phyloP scores from a whole-genome alignment of 805 yeast genomes.

The Saturnispora hagleri region DNA sequence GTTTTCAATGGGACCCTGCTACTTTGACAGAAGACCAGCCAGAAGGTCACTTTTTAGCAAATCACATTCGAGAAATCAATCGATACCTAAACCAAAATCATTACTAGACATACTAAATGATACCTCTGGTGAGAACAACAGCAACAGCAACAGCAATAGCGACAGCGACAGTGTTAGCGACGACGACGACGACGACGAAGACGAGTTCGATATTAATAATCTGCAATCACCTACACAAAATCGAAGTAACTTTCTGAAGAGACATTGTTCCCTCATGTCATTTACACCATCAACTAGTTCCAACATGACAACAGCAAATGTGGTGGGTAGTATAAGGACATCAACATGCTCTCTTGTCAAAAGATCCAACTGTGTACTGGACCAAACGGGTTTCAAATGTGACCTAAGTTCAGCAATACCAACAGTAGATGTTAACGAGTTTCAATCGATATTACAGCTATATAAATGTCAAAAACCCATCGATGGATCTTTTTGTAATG shows the following conservation, averaged over 20 bases:
- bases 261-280: slow-evolving; percentile 2
- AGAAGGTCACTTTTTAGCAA: background rate
- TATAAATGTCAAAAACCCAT: slow-evolving; percentile 27
- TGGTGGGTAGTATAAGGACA: background rate
- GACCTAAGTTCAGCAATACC: slow-evolving; percentile 37
- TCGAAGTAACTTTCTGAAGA: background rate
- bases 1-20: background rate
- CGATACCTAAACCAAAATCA: slow-evolving; percentile 1
- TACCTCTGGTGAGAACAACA: background rate
- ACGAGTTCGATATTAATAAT: background rate
- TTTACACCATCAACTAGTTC: background rate
- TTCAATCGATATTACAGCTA: slow-evolving; percentile 39
- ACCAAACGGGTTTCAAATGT: slow-evolving; percentile 2
- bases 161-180: background rate
- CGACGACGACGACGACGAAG: background rate
- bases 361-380: slow-evolving; percentile 2
- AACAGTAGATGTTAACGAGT: slow-evolving; percentile 51
- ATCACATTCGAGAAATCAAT: background rate
- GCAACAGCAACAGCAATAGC: background rate
- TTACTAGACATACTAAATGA: background rate
- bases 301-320: background rate
- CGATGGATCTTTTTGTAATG: slow-evolving; percentile 26
- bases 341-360: background rate
- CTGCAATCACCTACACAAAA: slow-evolving; percentile 6
- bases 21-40: background rate